Conservation (phyloP, 441 rosid species). For the Bruguiera hainesii region DNA sequence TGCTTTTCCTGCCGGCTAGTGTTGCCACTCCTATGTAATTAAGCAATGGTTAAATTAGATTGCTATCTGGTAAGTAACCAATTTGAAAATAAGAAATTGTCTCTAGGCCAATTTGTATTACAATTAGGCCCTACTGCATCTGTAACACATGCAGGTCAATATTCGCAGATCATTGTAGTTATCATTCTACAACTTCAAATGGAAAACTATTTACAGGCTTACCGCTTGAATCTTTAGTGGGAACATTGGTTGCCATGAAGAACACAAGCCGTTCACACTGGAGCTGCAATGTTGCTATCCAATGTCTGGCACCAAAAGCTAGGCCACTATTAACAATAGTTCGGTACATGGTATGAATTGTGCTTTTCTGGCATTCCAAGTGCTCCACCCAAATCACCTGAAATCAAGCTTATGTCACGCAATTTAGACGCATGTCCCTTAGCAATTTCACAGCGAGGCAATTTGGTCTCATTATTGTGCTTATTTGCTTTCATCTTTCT, state of each 20-base stretch:
- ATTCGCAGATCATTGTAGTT: neutral
- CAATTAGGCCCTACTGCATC: neutral
- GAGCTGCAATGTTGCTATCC: slow-evolving; percentile 82
- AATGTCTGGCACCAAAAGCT: slow-evolving; percentile 92
- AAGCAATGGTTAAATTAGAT: neutral
- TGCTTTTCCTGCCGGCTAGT: slow-evolving; percentile 93
- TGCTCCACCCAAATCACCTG: slow-evolving; percentile 98
- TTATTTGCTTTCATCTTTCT: too few species aligned
- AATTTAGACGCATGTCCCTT: too few species aligned
- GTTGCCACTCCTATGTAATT: slow-evolving; percentile 68
- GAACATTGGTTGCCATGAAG: slow-evolving; percentile 98
- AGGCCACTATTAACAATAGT: slow-evolving; percentile 71
- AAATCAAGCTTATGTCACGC: neutral
- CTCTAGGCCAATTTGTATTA: too few species aligned
- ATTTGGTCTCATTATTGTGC: too few species aligned
- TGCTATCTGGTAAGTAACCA: too few species aligned
- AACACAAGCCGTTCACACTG: slow-evolving; percentile 93
- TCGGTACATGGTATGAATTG: slow-evolving; percentile 71
- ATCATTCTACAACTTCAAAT: neutral
- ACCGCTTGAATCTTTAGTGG: slow-evolving; percentile 96
- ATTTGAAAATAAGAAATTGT: too few species aligned
- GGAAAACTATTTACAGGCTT: slow-evolving; percentile 5
- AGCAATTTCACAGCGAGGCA: too few species aligned
- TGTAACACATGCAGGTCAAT: neutral
- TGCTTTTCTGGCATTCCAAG: slow-evolving; percentile 68